Conservation (phyloP, 257 asterid species). For the Penstemon barbatus region DNA sequence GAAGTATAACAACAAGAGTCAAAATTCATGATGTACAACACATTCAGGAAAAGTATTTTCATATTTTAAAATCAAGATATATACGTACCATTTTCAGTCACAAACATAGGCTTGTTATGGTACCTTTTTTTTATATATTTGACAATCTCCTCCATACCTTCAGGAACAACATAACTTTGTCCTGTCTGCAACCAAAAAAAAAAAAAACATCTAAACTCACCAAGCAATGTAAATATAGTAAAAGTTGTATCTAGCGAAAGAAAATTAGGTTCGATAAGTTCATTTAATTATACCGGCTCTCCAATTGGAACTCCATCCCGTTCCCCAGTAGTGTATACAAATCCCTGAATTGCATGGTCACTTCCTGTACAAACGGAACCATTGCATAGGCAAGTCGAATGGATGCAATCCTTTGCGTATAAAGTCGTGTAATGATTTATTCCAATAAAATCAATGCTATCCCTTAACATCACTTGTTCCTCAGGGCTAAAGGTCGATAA, state of each 20-base stretch:
- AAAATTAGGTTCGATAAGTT: neutral
- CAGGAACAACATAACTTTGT: conserved; percentile 55
- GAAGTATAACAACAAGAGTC: conserved; percentile 20
- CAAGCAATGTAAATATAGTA: neutral
- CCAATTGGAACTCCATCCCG: conserved; percentile 70
- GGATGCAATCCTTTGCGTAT: conserved; percentile 66
- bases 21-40: neutral
- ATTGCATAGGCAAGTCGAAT: conserved; percentile 50
- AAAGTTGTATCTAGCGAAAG: neutral
- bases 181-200: conserved; percentile 49
- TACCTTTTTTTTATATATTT: conserved; percentile 57
- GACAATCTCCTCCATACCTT: conserved; percentile 64
- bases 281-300: conserved; percentile 41
- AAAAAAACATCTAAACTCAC: neutral
- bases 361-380: conserved; percentile 42
- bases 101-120: conserved; percentile 58
- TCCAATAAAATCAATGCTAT: conserved; percentile 71
- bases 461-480: conserved; percentile 43
- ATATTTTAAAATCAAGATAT: neutral
- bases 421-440: conserved; percentile 67
- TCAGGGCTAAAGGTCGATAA: conserved; percentile 59
- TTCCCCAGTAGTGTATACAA: conserved; percentile 37
- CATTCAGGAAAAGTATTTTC: neutral
- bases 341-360: conserved; percentile 63
- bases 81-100: conserved; percentile 67